Evolutionary conservation across 257 asterid genomes (phyloP), one percentile per base, ranked within the genome.

Genomic region (Penstemon eatonii): DNA sequence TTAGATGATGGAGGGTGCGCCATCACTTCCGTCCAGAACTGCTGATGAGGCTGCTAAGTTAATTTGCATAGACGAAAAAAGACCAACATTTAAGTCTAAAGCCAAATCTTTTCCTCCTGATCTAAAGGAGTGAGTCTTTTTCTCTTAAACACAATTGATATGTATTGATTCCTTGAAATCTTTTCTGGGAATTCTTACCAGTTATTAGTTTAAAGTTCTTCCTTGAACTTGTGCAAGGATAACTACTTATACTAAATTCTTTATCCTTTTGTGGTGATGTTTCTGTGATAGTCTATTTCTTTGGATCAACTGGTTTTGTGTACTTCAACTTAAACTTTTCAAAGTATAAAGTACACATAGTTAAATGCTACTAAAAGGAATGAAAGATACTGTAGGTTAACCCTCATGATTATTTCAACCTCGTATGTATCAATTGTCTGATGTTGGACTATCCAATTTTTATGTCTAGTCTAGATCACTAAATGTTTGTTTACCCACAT

Each of bases 1-100:
- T 62, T 75, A 92, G 99, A 93, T 93, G 97, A 75, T 93, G 86
- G 97, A 93, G 75, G 97, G 99, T 56, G 60, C 74, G 3, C 83
- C 87, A 4, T 90, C 97, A 18, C 83, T 85, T 83, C 79, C 91
- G 50, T 88, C 97, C 73, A 93, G 88, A 81, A 66, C 94, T 68
- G 87, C 88, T 0, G 92, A 85, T 18, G 99, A 86, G 68, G 89
- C 85, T 57, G 76, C 83, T 38, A 83, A 75, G 74, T 54, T 82
- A 73, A 83, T 87, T 59, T 90, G 97, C 65, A 37, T 86, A 61
- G 95, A 93, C 73, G 92, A 73, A 51, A 84, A 81, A 82, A 84
- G 96, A 80, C 97, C 99, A 49, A 10, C 86, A 15, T 79, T 88
- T 83, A 93, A 93, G 92, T 80, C 91, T 49, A 93, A 84, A 72